Evolutionary conservation across 768 basidiomycete genomes (phyloP).

Genomic region (Xerocomus spinulosus): DNA sequence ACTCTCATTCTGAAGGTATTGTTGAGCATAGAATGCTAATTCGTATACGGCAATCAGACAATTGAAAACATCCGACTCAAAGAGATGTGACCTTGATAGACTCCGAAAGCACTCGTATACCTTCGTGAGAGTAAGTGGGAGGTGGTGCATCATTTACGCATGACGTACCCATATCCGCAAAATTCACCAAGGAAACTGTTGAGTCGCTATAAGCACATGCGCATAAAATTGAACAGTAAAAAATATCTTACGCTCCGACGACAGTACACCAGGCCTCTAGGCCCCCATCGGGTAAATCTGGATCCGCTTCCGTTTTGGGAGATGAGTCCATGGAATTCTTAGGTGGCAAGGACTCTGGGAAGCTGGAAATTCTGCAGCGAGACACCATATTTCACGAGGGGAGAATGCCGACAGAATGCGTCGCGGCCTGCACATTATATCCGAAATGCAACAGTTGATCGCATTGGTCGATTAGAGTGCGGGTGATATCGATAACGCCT

Average conservation of each 20-base stretch:
- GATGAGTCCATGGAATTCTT: background rate
- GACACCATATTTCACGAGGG: too few species aligned
- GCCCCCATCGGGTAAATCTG: conserved; percentile 15
- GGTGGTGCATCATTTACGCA: background rate
- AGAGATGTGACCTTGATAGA: conserved; percentile 21
- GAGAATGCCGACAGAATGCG: too few species aligned
- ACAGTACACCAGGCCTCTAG: conserved; percentile 25
- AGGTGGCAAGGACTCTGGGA: too few species aligned
- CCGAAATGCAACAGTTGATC: too few species aligned
- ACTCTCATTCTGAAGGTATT: conserved; percentile 19
- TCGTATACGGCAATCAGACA: background rate
- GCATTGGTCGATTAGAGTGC: background rate
- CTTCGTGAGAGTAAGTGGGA: conserved; percentile 1
- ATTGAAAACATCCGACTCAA: background rate
- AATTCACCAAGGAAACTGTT: conserved; percentile 26
- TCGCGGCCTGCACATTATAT: too few species aligned
- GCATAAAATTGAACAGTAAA: background rate
- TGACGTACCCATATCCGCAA: conserved; percentile 23
- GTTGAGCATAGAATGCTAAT: conserved; percentile 21
- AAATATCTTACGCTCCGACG: conserved; percentile 20
- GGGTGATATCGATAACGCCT: background rate
- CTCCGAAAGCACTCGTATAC: conserved; percentile 23
- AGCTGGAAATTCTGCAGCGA: too few species aligned
- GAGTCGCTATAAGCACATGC: background rate
- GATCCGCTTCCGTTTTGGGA: background rate